These are phyloP conservation scores for Phytophthora meadii DNA, from an alignment of 352 stramenopile species.

Conservation along the genomic window DNA sequence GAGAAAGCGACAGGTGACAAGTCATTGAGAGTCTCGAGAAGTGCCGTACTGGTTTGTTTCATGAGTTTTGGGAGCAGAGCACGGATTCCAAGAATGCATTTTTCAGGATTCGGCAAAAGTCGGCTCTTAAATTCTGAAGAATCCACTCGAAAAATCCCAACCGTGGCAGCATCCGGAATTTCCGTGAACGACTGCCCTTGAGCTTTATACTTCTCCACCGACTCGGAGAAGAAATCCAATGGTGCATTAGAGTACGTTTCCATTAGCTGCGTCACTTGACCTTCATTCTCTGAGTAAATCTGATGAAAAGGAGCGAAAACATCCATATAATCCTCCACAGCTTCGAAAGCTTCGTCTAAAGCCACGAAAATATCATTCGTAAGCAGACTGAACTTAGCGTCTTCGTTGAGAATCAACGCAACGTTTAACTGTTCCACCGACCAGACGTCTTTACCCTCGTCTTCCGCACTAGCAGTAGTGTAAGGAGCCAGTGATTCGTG, in stretches of 20 bases:
- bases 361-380: slow-evolving; percentile 89
- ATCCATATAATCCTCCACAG: slow-evolving; percentile 88
- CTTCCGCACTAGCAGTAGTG: slow-evolving; percentile 81
- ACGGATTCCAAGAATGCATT: slow-evolving; percentile 87
- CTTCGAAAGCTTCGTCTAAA: slow-evolving; percentile 81
- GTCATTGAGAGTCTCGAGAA: slow-evolving; percentile 87
- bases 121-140: slow-evolving; percentile 85
- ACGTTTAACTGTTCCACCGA: slow-evolving; percentile 83
- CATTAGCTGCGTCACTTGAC: slow-evolving; percentile 65
- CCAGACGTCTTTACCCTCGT: slow-evolving; percentile 86
- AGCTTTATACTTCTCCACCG: slow-evolving; percentile 82
- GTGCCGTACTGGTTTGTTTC: slow-evolving; percentile 72
- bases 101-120: slow-evolving; percentile 90
- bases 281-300: slow-evolving; percentile 88
- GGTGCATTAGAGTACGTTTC: slow-evolving; percentile 75
- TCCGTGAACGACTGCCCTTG: slow-evolving; percentile 83
- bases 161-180: slow-evolving; percentile 84
- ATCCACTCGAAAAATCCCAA: slow-evolving; percentile 95
- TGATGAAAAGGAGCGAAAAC: slow-evolving; percentile 91
- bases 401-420: slow-evolving; percentile 83
- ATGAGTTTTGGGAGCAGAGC: slow-evolving; percentile 91
- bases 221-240: slow-evolving; percentile 82
- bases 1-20: slow-evolving; percentile 88
- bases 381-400: slow-evolving; percentile 80
- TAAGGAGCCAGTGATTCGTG: slow-evolving; percentile 82